Conservation (phyloP, 1,284 basidiomycete species). For the Singerocomus inundabilis region DNA sequence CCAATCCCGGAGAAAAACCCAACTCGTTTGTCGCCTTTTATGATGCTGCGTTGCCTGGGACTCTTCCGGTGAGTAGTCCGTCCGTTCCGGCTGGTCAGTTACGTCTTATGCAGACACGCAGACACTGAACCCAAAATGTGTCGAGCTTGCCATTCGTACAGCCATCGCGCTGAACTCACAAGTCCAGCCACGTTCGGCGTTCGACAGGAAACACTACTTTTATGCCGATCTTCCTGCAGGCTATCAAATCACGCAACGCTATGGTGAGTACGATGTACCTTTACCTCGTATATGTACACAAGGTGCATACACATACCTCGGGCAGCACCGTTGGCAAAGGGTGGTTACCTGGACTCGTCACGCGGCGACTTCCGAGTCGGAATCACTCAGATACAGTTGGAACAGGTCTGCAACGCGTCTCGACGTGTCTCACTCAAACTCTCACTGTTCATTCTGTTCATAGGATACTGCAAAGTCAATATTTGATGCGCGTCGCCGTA, state of each 20-base stretch:
- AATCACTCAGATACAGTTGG: slow-evolving; percentile 93
- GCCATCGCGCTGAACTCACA: slow-evolving; percentile 78
- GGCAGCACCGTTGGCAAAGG: slow-evolving; percentile 75
- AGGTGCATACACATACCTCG: background rate
- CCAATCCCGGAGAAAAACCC: slow-evolving; percentile 50
- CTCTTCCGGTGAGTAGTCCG: slow-evolving; percentile 69
- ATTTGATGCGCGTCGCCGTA: slow-evolving; percentile 53
- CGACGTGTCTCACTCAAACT: background rate
- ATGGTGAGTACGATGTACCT: slow-evolving; percentile 50
- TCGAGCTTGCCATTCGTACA: slow-evolving; percentile 79
- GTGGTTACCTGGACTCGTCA: slow-evolving; percentile 60
- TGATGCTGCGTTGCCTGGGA: slow-evolving; percentile 93
- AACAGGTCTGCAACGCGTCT: slow-evolving; percentile 67
- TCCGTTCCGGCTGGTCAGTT: background rate
- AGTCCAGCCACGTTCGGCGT: slow-evolving; percentile 75
- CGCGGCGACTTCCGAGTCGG: slow-evolving; percentile 54
- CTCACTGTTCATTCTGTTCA: slow-evolving; percentile 6
- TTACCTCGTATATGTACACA: background rate
- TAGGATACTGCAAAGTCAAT: slow-evolving; percentile 95
- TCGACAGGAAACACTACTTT: slow-evolving; percentile 98
- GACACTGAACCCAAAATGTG: slow-evolving; percentile 78
- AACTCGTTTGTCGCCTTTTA: slow-evolving; percentile 82
- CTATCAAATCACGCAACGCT: slow-evolving; percentile 97
- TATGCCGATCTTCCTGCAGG: slow-evolving; percentile 93
- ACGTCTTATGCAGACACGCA: slow-evolving; percentile 33